Conservation (phyloP, 148 eudicot species). For the Vaccinium myrtillus region DNA sequence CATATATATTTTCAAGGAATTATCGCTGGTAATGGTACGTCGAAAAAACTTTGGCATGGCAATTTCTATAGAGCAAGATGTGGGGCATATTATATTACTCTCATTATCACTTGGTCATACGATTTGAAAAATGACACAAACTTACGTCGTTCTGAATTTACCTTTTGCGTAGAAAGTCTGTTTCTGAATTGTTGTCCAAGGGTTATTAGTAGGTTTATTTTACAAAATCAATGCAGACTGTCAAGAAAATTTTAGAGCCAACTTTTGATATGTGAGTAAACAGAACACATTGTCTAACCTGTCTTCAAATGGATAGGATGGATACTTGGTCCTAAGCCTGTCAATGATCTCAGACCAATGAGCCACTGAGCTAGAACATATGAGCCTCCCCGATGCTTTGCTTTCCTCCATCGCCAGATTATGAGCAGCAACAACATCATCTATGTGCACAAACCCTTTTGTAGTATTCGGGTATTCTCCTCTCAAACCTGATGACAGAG, state of each 20-base stretch:
- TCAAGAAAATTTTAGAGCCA: too few species aligned
- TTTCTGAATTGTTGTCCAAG: not conserved
- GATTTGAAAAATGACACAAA: not conserved
- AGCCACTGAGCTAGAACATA: conserved; percentile 83
- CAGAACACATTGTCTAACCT: conserved; percentile 37
- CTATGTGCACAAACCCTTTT: conserved; percentile 81
- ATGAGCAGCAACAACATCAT: conserved; percentile 72
- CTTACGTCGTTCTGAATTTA: not conserved
- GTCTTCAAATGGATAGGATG: conserved; percentile 60
- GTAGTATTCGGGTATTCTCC: conserved; percentile 71
- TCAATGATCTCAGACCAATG: conserved; percentile 85
- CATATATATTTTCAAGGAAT: not conserved
- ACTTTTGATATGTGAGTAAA: not conserved
- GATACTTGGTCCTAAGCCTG: conserved; percentile 73
- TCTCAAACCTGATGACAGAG: conserved; percentile 36
- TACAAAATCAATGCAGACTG: not conserved
- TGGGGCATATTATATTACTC: not conserved
- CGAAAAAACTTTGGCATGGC: not conserved
- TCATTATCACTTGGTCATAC: not conserved
- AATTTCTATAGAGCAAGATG: not conserved
- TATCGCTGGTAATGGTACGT: not conserved
- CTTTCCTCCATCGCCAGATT: conserved; percentile 84
- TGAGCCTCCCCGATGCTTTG: conserved; percentile 66
- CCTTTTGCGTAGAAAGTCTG: too few species aligned
- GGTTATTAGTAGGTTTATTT: not conserved